Evolutionary conservation across 2,329 filamentous ascomycete genomes (phyloP).

Genomic region (Trichoderma sp.): DNA sequence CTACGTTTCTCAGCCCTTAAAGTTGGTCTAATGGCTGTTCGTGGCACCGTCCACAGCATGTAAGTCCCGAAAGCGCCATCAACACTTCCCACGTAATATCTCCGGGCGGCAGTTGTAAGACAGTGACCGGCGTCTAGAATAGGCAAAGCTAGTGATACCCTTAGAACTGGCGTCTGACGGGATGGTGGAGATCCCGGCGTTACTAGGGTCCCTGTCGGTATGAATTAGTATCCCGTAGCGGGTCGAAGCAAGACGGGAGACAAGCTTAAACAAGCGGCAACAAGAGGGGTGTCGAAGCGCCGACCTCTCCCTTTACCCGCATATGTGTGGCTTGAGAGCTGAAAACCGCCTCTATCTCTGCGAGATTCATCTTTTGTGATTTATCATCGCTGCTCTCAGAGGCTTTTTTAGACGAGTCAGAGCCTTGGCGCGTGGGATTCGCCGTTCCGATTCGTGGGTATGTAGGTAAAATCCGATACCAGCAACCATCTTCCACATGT

Average conservation of each 20-base stretch:
- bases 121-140: not conserved
- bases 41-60: not conserved
- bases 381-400: not conserved
- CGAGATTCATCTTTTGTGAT: no score
- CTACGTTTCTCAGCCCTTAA: not conserved
- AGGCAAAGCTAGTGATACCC: conserved; percentile 1
- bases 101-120: conserved; percentile 1
- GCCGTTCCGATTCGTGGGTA: not conserved
- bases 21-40: not conserved
- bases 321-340: not conserved
- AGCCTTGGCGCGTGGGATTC: not conserved
- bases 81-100: conserved; percentile 9
- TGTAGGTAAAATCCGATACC: not conserved
- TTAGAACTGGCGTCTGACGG: not conserved
- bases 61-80: not conserved
- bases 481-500: not conserved
- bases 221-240: not conserved
- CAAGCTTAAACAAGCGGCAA: not conserved
- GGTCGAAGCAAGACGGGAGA: not conserved
- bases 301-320: not conserved
- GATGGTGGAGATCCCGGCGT: not conserved
- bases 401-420: not conserved
- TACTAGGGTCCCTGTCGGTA: not conserved
- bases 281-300: not conserved
- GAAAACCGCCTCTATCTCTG: not conserved